These are phyloP conservation scores for Raffaelea deltoideospora DNA, from an alignment of 2,329 filamentous ascomycete genomes.

Conservation along the genomic window DNA sequence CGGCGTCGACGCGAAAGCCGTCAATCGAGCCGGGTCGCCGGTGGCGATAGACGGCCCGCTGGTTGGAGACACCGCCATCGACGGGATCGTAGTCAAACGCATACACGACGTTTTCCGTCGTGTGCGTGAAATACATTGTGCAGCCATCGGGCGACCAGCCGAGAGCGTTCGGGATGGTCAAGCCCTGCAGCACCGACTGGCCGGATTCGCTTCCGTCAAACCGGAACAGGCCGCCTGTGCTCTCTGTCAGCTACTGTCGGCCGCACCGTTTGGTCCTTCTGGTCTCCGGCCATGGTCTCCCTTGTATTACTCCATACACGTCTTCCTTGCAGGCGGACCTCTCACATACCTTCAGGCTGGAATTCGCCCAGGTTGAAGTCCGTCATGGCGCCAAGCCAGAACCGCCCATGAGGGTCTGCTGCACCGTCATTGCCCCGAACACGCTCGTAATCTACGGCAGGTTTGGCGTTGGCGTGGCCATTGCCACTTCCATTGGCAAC, in stretches of 20 bases:
- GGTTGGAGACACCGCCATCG: slow-evolving; percentile 52
- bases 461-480: too few species aligned
- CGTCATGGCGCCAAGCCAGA: slow-evolving; percentile 80
- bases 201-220: slow-evolving; percentile 48
- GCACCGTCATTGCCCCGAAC: slow-evolving; percentile 69
- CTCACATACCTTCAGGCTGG: slow-evolving; percentile 37
- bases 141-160: slow-evolving; percentile 61
- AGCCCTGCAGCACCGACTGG: slow-evolving; percentile 41
- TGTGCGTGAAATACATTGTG: slow-evolving; percentile 75
- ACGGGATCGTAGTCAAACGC: slow-evolving; percentile 56
- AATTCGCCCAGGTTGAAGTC: slow-evolving; percentile 47
- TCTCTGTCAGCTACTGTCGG: background rate
- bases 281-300: too few species aligned
- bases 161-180: slow-evolving; percentile 74
- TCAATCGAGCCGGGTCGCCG: slow-evolving; percentile 56
- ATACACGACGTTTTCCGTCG: slow-evolving; percentile 53
- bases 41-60: slow-evolving; percentile 59
- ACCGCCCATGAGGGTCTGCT: slow-evolving; percentile 63
- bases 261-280: background rate
- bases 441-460: slow-evolving; percentile 32
- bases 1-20: slow-evolving; percentile 68
- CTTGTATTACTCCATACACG: background rate
- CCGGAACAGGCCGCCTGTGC: slow-evolving; percentile 54
- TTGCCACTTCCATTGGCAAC: background rate
- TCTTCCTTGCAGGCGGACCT: too few species aligned